A percentile compares a stretch with the other conserved stretches of the same genome.
Evolutionary conservation across 2,329 filamentous ascomycete species (phyloP).

Genomic region (Coniochaeta sp.): DNA sequence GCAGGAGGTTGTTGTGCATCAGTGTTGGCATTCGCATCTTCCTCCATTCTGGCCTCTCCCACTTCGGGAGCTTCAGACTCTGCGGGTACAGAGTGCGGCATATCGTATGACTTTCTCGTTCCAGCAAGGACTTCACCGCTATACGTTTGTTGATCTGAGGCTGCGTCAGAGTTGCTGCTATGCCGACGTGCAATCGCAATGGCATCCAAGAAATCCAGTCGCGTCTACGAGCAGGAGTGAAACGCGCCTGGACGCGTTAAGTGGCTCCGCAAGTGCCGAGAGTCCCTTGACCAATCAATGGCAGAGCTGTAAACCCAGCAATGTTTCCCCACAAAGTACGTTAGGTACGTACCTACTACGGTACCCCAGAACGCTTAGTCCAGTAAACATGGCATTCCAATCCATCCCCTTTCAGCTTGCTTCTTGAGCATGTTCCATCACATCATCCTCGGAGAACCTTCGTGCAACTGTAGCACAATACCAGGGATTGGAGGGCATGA

Average conservation of each 20-base stretch:
- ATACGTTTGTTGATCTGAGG: not conserved
- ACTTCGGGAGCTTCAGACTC: conserved; percentile 16
- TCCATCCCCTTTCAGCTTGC: too few relatives aligned
- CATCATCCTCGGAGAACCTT: too few relatives aligned
- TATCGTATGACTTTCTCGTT: conserved; percentile 12
- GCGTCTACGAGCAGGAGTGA: not conserved
- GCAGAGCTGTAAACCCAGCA: too few relatives aligned
- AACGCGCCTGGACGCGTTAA: not conserved
- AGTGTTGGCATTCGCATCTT: conserved; percentile 9
- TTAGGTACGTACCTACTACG: too few relatives aligned
- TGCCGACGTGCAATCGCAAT: not conserved
- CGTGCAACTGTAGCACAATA: too few relatives aligned
- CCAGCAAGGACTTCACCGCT: not conserved
- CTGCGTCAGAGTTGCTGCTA: not conserved
- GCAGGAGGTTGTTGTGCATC: conserved; percentile 17
- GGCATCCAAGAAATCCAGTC: not conserved
- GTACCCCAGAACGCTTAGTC: too few relatives aligned
- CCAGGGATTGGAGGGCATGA: too few relatives aligned
- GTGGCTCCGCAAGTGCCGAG: not conserved
- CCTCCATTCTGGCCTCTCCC: conserved; percentile 1
- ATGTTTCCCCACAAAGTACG: too few relatives aligned
- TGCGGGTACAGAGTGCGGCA: conserved; percentile 38
- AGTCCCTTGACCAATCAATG: too few relatives aligned
- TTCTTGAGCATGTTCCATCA: too few relatives aligned
- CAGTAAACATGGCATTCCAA: too few relatives aligned